These are phyloP conservation scores for Exophiala oligosperma DNA, from an alignment of 2,329 filamentous ascomycete species.

Conservation along the genomic window DNA sequence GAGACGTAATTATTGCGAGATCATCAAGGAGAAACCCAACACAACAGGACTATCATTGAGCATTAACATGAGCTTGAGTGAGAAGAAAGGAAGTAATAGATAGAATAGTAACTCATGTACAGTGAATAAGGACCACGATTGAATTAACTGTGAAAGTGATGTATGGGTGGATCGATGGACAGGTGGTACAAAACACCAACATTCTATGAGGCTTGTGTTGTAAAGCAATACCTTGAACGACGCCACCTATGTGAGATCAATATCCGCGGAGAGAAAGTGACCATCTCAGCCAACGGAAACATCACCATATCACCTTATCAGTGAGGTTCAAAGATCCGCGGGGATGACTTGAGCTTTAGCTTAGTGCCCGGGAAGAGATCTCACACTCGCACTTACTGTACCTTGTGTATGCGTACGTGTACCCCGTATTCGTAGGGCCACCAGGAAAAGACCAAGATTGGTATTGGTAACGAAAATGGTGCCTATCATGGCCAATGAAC, in stretches of 20 bases:
- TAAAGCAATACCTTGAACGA: not conserved
- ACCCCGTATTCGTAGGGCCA: too few species aligned
- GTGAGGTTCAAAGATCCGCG: slow-evolving; percentile 7
- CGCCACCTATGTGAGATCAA: slow-evolving; percentile 9
- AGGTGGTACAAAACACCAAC: not conserved
- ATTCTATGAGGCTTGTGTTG: too few species aligned
- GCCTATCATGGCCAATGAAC: too few species aligned
- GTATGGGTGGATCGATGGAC: not conserved
- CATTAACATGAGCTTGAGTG: not conserved
- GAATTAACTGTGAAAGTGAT: not conserved
- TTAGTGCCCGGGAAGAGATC: too few species aligned
- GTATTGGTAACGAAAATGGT: too few species aligned
- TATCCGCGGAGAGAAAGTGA: slow-evolving; percentile 15
- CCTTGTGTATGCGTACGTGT: too few species aligned
- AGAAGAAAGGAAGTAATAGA: not conserved
- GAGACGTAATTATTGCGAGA: too few species aligned
- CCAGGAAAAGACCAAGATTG: too few species aligned
- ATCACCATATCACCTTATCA: slow-evolving; percentile 7
- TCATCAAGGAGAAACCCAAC: not conserved
- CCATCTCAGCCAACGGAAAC: slow-evolving; percentile 8
- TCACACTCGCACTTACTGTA: too few species aligned
- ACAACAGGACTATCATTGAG: not conserved
- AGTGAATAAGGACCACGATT: too few species aligned
- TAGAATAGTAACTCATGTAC: too few species aligned
- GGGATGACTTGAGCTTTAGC: not conserved